Conservation (phyloP, 106 monocot species). For the Phalaenopsis equestris region DNA sequence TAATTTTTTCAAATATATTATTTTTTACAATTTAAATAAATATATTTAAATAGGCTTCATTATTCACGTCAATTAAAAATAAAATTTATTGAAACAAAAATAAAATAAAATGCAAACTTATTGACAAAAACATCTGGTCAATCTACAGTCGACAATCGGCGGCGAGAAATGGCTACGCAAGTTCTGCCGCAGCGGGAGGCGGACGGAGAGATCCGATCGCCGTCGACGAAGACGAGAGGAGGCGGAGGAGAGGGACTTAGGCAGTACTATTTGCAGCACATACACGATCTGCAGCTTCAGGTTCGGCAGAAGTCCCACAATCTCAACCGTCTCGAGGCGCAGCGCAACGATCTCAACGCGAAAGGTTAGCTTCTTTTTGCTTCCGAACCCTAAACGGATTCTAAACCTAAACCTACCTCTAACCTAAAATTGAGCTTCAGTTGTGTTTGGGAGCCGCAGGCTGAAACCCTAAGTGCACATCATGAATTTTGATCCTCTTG, state of each 20-base stretch:
- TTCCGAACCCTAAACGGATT: background rate
- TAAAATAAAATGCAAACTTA: too few relatives aligned
- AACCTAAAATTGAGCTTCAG: too few relatives aligned
- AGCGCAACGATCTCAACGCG: slow-evolving; percentile 97
- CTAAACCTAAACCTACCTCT: background rate
- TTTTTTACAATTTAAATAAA: too few relatives aligned
- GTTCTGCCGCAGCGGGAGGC: background rate
- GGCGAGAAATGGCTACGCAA: slow-evolving; percentile 31
- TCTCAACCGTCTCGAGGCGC: slow-evolving; percentile 94
- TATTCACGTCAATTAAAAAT: too few relatives aligned
- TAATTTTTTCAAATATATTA: too few relatives aligned
- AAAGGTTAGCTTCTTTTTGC: slow-evolving; percentile 31
- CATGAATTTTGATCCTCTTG: background rate
- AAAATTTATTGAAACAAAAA: too few relatives aligned
- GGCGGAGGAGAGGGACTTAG: slow-evolving; percentile 67
- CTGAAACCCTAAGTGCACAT: background rate
- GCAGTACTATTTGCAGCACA: slow-evolving; percentile 95
- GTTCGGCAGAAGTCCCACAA: slow-evolving; percentile 89
- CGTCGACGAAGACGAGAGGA: slow-evolving; percentile 39
- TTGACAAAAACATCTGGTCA: too few relatives aligned
- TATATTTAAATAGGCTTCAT: too few relatives aligned
- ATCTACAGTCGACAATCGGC: too few relatives aligned
- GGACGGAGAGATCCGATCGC: slow-evolving; percentile 26
- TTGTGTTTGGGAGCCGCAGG: too few relatives aligned
- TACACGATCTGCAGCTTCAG: slow-evolving; percentile 90